Percentiles rank a stretch among this genome's conserved stretches.
Evolutionary conservation across 768 basidiomycete genomes (phyloP).

Genomic region (Gymnopilus dilepis): DNA sequence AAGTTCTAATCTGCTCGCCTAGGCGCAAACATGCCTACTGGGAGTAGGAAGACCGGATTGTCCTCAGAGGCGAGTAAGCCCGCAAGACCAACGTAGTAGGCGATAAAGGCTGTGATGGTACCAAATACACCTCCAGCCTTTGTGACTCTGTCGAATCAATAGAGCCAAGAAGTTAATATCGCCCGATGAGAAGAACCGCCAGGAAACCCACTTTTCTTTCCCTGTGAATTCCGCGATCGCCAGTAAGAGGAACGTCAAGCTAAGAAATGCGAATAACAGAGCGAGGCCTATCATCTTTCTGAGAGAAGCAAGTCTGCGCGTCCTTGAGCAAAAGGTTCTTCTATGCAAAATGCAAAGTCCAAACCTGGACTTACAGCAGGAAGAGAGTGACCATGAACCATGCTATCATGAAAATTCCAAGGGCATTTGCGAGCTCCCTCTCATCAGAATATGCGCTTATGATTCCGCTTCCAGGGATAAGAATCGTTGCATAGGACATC

Average conservation of each 20-base stretch:
- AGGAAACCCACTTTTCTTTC: slow-evolving; percentile 31
- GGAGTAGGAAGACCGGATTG: slow-evolving; percentile 11
- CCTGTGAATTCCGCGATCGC: slow-evolving; percentile 31
- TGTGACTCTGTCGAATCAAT: too few species aligned
- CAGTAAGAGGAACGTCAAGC: slow-evolving; percentile 30
- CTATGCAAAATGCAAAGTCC: slow-evolving; percentile 13
- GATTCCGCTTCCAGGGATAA: slow-evolving; percentile 71
- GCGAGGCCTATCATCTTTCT: slow-evolving; percentile 29
- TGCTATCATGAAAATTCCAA: slow-evolving; percentile 67
- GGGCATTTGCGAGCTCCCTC: slow-evolving; percentile 51
- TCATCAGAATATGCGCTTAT: slow-evolving; percentile 46
- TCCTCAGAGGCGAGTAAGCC: slow-evolving; percentile 41
- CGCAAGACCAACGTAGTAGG: slow-evolving; percentile 46
- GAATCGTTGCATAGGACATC: slow-evolving; percentile 76
- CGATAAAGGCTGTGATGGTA: slow-evolving; percentile 43
- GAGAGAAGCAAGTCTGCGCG: slow-evolving; percentile 26
- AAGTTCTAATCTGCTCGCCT: not conserved
- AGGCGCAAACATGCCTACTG: not conserved
- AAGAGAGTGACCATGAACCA: slow-evolving; percentile 71
- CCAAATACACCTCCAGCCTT: slow-evolving; percentile 46
- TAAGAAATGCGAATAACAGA: slow-evolving; percentile 27
- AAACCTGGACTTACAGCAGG: slow-evolving; percentile 43
- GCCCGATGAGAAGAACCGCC: not conserved
- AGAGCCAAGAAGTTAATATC: not conserved
- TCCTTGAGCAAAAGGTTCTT: not conserved